Evolutionary conservation across 1,139 yeast species (phyloP).

Genomic region (Suhomyces kunorum): DNA sequence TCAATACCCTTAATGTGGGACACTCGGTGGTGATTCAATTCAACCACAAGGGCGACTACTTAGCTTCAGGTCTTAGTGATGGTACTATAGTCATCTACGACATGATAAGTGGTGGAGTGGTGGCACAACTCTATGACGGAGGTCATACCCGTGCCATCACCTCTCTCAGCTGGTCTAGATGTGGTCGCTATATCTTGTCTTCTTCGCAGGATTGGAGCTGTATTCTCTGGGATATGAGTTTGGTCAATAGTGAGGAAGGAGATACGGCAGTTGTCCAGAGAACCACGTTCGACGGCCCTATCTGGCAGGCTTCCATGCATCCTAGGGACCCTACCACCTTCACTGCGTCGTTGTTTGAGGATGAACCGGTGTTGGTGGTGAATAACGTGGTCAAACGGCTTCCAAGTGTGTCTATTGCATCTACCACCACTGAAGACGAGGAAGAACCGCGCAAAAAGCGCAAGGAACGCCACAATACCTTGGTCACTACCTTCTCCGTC

Average conservation of each 20-base stretch:
- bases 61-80: conserved; percentile 81
- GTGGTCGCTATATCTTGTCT: conserved; percentile 71
- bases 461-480: conserved; percentile 31
- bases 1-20: conserved; percentile 64
- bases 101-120: conserved; percentile 56
- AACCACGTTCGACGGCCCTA: conserved; percentile 64
- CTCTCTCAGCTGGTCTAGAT: conserved; percentile 72
- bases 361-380: conserved; percentile 47
- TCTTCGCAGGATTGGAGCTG: conserved; percentile 87
- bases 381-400: conserved; percentile 13
- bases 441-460: conserved; percentile 22
- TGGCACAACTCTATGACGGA: conserved; percentile 54
- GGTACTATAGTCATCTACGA: conserved; percentile 83
- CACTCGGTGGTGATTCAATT: conserved; percentile 76
- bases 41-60: conserved; percentile 78
- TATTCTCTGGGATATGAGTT: conserved; percentile 74
- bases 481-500: conserved; percentile 39
- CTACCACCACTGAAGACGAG: conserved; percentile 21
- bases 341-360: conserved; percentile 52
- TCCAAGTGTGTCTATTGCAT: conserved; percentile 6
- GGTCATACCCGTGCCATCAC: conserved; percentile 74
- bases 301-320: conserved; percentile 67
- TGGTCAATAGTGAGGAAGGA: conserved; percentile 34
- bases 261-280: conserved; percentile 39
- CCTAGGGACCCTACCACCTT: conserved; percentile 49